Evolutionary conservation across 352 stramenopile genomes (phyloP), one percentile per base, ranked within the genome.

Genomic region (Globisporangium paddicum): DNA sequence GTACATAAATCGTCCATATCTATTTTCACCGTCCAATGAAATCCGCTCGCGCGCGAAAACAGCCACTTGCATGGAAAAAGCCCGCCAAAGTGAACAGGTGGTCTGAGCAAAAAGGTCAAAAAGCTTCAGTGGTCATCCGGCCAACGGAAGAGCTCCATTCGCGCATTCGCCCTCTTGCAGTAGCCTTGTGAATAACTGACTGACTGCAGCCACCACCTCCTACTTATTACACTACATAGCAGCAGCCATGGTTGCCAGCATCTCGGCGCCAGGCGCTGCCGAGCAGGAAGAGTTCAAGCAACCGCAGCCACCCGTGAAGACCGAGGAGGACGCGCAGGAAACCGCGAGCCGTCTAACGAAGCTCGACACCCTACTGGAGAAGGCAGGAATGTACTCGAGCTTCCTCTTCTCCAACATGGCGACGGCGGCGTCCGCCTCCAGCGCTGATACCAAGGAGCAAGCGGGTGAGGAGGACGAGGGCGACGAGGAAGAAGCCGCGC

Each of bases 361-460:
- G 75, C 77, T 96, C 26, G 87, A 96, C 70, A 87, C 52, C 9
- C 64, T 96, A 40, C 71, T 96, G 67, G 84, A 93, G 59, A 96
- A 96, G 49, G 87, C 87, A 5, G 86, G 83, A 25, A 65, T 94
- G 37, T 95, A 93, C 72, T 93, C 84, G 47, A 93, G 79, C 54
- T 95, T 95, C 48, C 63, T 94, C 2, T 87, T 92, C 57, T 89
- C 83, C 67, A 94, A 94, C 67, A 93, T 93, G 82, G 75, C 78
- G 35, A 87, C 67, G 21, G 77, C 79, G 2, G 72, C 79, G 23
- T 86, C 72, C 5, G 64, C 84, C 2, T 67, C 60, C 23, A 28
- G 64, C 0, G 30, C 34, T 0, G 40, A 34, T 2, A 42, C 55
- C 13, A 32, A 45, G 0, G 61, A 52, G 13, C 28, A 32, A 7